These are phyloP conservation scores for Plasmodium blacklocki DNA, from an alignment of 169 alveolate genomes.

Conservation along the genomic window DNA sequence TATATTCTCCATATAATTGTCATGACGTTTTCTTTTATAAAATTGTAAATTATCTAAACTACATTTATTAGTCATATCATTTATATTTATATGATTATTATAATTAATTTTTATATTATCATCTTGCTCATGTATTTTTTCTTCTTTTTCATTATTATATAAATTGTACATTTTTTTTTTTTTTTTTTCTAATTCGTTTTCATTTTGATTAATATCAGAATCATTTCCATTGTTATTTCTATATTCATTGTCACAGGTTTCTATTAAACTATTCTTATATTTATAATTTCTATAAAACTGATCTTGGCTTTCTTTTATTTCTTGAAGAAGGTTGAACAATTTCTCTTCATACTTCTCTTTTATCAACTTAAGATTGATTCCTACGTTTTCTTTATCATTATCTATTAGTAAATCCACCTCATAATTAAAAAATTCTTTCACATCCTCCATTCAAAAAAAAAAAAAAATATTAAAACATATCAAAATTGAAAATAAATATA, in stretches of 20 bases:
- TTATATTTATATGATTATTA: neutral
- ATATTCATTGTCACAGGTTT: neutral
- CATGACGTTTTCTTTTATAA: neutral
- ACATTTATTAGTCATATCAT: neutral
- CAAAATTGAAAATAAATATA: neutral
- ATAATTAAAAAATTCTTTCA: neutral
- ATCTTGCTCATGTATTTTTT: neutral
- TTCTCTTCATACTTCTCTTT: slow-evolving; percentile 22
- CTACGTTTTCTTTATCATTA: slow-evolving; percentile 20
- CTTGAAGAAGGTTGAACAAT: slow-evolving; percentile 9
- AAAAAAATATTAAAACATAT: neutral
- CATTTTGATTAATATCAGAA: too few species aligned
- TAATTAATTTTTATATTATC: neutral
- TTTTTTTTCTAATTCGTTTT: too few species aligned
- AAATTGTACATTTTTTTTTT: too few species aligned
- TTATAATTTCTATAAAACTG: too few species aligned
- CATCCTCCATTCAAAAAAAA: slow-evolving; percentile 18
- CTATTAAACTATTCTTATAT: neutral
- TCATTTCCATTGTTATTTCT: neutral
- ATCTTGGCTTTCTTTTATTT: slow-evolving; percentile 2
- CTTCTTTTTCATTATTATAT: neutral
- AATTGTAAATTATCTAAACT: neutral
- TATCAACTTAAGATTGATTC: slow-evolving; percentile 2
- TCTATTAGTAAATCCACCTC: slow-evolving; percentile 3
- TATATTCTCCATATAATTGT: neutral